Conservation (phyloP, 345 rosid species). For the Kernera saxatilis region DNA sequence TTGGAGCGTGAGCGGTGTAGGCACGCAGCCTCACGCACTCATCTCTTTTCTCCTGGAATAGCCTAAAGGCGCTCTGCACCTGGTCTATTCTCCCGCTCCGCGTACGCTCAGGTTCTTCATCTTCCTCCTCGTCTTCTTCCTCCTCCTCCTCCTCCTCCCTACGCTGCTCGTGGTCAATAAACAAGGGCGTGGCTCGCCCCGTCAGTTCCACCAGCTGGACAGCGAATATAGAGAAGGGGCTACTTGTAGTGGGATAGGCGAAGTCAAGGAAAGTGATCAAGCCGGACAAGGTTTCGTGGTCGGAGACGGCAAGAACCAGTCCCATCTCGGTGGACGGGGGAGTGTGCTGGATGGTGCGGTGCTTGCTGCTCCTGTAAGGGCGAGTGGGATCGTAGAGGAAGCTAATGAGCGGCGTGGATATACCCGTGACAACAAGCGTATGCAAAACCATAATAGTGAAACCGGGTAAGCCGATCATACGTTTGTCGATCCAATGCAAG, state of each 20-base stretch:
- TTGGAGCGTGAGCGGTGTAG: conserved; percentile 47
- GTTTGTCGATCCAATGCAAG: conserved; percentile 63
- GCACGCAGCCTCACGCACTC: conserved; percentile 34
- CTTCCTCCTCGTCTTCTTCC: background rate
- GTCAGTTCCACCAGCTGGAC: conserved; percentile 50
- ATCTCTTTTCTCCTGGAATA: conserved; percentile 36
- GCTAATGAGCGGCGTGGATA: conserved; percentile 43
- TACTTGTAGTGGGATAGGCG: conserved; percentile 41
- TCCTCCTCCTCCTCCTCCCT: background rate
- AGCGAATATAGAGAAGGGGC: conserved; percentile 44
- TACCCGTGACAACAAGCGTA: conserved; percentile 27
- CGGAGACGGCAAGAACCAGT: conserved; percentile 45
- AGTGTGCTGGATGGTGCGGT: conserved; percentile 73
- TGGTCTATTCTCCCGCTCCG: conserved; percentile 19
- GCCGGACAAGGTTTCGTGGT: conserved; percentile 36
- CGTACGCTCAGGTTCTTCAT: background rate
- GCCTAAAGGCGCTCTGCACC: conserved; percentile 37
- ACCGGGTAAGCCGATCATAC: conserved; percentile 26
- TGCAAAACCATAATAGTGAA: conserved; percentile 46
- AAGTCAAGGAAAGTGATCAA: conserved; percentile 53
- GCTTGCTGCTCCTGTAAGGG: conserved; percentile 61
- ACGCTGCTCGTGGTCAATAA: conserved; percentile 42
- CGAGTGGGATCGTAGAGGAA: conserved; percentile 62
- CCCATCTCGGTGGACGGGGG: conserved; percentile 38
- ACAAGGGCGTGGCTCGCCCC: conserved; percentile 51